These are phyloP conservation scores for Cadophora sp. DNA, from an alignment of 2,329 filamentous ascomycete species.

Conservation along the genomic window DNA sequence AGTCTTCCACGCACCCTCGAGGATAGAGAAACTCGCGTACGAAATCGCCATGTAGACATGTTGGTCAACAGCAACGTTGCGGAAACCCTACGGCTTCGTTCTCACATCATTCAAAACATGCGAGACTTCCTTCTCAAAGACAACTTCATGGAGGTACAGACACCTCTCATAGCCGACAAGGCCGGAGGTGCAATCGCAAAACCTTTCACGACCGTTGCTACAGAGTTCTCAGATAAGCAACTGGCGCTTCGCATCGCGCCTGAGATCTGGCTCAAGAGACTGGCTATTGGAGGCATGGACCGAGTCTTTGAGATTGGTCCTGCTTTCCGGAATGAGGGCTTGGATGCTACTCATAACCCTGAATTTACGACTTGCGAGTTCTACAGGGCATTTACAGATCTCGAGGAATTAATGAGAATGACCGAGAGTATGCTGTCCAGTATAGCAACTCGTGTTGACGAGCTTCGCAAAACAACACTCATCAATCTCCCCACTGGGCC, in stretches of 20 bases:
- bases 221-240: conserved; percentile 74
- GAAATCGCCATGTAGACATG: conserved; percentile 85
- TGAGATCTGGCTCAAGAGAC: conserved; percentile 91
- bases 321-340: conserved; percentile 90
- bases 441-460: conserved; percentile 59
- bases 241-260: conserved; percentile 88
- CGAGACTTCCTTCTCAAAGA: conserved; percentile 74
- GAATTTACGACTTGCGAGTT: conserved; percentile 99
- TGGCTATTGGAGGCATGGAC: conserved; percentile 88
- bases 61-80: conserved; percentile 73
- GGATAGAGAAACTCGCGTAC: conserved; percentile 74
- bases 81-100: conserved; percentile 76
- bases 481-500: conserved; percentile 51
- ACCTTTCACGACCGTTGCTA: conserved; percentile 82
- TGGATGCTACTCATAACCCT: conserved; percentile 92
- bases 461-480: conserved; percentile 53
- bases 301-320: conserved; percentile 92
- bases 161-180: conserved; percentile 81
- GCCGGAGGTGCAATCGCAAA: conserved; percentile 89
- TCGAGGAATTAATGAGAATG: conserved; percentile 74
- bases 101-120: conserved; percentile 75
- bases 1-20: conserved; percentile 75
- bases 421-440: conserved; percentile 75
- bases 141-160: conserved; percentile 86
- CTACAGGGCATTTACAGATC: conserved; percentile 84